A percentile compares a stretch with the other conserved stretches of the same genome.
These are phyloP conservation scores for Xylaria sp. DNA, from an alignment of 2,329 filamentous ascomycete species.

Conservation along the genomic window DNA sequence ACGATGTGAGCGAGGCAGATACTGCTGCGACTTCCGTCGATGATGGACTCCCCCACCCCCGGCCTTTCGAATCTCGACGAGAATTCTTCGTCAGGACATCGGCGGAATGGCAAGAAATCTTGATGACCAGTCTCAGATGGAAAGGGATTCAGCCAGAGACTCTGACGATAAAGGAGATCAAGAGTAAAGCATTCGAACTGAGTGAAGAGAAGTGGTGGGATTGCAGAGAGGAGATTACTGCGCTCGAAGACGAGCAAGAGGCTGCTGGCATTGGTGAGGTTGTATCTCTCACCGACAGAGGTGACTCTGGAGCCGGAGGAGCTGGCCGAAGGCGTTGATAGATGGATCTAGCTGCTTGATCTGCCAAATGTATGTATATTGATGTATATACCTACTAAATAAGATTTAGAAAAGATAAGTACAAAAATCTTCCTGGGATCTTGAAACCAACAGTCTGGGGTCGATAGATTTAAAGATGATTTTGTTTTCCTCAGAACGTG, in stretches of 20 bases:
- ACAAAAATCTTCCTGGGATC: background rate
- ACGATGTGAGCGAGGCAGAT: constrained; percentile 60
- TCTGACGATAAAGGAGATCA: constrained; percentile 87
- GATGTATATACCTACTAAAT: background rate
- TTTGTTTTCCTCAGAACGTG: too few relatives aligned
- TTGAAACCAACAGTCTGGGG: background rate
- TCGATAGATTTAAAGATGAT: background rate
- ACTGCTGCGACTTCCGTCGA: constrained; percentile 65
- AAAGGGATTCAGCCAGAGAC: constrained; percentile 73
- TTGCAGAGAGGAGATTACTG: constrained; percentile 90
- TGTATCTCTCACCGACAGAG: constrained; percentile 82
- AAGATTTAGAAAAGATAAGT: background rate
- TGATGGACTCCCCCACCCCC: constrained; percentile 78
- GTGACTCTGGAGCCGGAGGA: constrained; percentile 63
- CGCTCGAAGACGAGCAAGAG: constrained; percentile 94
- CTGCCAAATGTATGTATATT: background rate
- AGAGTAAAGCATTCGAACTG: constrained; percentile 87
- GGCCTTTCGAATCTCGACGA: constrained; percentile 86
- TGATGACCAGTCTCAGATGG: constrained; percentile 79
- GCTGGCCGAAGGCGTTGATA: constrained; percentile 50
- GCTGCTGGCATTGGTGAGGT: constrained; percentile 95
- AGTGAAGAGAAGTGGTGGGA: constrained; percentile 99
- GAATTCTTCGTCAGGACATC: constrained; percentile 93
- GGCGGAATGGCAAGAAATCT: constrained; percentile 87
- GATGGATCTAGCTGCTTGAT: background rate